phyloP scores from a whole-genome alignment of 495 filamentous ascomycete genomes.

The Daldinia loculata region DNA sequence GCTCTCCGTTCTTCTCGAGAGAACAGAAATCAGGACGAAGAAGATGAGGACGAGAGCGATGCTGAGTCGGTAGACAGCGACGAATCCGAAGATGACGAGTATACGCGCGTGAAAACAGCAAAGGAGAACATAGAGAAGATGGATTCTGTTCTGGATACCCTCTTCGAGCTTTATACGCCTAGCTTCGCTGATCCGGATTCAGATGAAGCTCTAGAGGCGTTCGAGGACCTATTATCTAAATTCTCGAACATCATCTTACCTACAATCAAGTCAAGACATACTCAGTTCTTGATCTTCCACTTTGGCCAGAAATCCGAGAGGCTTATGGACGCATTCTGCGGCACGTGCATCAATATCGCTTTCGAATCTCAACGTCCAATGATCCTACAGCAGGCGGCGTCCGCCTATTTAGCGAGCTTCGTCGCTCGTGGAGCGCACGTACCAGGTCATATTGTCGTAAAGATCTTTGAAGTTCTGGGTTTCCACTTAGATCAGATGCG shows the following conservation, averaged over 20 bases:
- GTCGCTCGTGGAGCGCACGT: conserved; percentile 87
- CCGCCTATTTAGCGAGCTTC: conserved; percentile 93
- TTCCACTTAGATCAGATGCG: conserved; percentile 75
- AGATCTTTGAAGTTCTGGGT: conserved; percentile 78
- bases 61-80: conserved; percentile 62
- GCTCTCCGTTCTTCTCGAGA: conserved; percentile 48
- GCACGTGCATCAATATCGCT: conserved; percentile 67
- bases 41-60: conserved; percentile 69
- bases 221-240: conserved; percentile 79
- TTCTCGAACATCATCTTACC: conserved; percentile 88
- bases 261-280: conserved; percentile 84
- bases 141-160: conserved; percentile 86
- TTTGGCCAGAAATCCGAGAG: conserved; percentile 79
- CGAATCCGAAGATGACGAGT: conserved; percentile 56
- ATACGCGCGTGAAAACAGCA: conserved; percentile 64
- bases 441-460: conserved; percentile 73
- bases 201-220: conserved; percentile 58
- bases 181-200: conserved; percentile 67
- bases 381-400: conserved; percentile 79
- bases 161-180: conserved; percentile 83
- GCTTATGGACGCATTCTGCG: conserved; percentile 81
- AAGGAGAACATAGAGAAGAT: conserved; percentile 88
- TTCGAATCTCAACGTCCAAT: conserved; percentile 65
- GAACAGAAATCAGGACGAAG: conserved; percentile 54
- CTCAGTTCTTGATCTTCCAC: conserved; percentile 93